Evolutionary conservation across 805 yeast species (phyloP).

Genomic region (Sugiyamaella floridensis): DNA sequence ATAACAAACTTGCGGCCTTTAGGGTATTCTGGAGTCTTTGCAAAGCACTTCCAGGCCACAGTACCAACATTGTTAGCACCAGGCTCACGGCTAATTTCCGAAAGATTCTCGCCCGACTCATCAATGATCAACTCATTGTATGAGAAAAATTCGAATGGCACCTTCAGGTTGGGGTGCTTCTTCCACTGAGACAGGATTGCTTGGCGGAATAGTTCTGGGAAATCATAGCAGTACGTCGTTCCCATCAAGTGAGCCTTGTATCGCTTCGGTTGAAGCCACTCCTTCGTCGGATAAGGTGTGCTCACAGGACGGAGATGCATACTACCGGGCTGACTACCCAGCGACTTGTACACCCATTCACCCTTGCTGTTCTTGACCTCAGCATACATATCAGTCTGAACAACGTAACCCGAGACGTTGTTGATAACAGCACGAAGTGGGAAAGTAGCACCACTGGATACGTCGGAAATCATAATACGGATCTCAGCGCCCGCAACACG

Average conservation of each 20-base stretch:
- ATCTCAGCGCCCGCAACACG: constrained; percentile 97
- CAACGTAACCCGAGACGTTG: constrained; percentile 96
- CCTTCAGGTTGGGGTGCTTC: constrained; percentile 34
- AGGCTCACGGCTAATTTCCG: constrained; percentile 90
- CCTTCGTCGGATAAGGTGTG: constrained; percentile 96
- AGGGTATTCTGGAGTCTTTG: constrained; percentile 95
- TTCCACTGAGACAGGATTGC: constrained; percentile 84
- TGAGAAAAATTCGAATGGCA: constrained; percentile 72
- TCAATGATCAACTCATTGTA: constrained; percentile 77
- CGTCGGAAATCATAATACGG: constrained; percentile 89
- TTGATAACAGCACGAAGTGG: constrained; percentile 95
- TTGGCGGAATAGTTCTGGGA: constrained; percentile 97
- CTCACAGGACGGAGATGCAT: constrained; percentile 96
- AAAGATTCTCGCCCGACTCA: constrained; percentile 67
- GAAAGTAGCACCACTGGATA: constrained; percentile 82
- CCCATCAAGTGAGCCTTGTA: constrained; percentile 98
- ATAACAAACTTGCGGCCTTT: constrained; percentile 88
- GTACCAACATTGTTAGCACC: constrained; percentile 95
- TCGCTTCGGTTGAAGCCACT: constrained; percentile 96
- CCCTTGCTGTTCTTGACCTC: constrained; percentile 89
- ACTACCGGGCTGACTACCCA: constrained; percentile 81
- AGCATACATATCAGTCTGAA: constrained; percentile 87
- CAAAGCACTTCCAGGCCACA: constrained; percentile 91
- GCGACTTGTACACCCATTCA: constrained; percentile 94
- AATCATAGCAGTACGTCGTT: constrained; percentile 95